Percentiles rank a stretch among this genome's conserved stretches.
These are phyloP conservation scores for Entoloma clypeatum DNA, from an alignment of 1,284 basidiomycete genomes.

Conservation along the genomic window DNA sequence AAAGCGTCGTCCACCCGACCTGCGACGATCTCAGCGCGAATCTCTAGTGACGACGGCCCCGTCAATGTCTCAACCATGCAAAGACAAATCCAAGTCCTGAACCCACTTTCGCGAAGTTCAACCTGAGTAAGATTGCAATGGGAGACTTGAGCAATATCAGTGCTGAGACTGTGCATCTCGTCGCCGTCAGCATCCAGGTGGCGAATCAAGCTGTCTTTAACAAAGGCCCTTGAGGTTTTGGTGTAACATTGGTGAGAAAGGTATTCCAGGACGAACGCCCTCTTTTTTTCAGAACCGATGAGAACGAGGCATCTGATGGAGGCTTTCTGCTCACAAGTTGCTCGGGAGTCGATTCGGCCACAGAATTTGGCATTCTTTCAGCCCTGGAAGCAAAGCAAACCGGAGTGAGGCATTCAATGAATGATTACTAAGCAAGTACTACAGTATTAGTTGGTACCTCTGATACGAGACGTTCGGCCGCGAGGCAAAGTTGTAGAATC, in stretches of 20 bases:
- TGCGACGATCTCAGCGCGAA: slow-evolving; percentile 59
- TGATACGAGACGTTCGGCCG: slow-evolving; percentile 27
- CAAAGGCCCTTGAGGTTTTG: slow-evolving; percentile 68
- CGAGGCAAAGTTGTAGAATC: slow-evolving; percentile 21
- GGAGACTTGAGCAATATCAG: slow-evolving; percentile 23
- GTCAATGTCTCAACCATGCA: not conserved
- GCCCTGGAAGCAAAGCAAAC: slow-evolving; percentile 3
- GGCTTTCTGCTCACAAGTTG: slow-evolving; percentile 28
- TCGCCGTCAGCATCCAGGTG: slow-evolving; percentile 69
- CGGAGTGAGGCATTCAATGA: too few species aligned
- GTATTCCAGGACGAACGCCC: slow-evolving; percentile 77
- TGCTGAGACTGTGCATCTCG: slow-evolving; percentile 40
- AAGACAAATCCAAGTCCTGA: not conserved
- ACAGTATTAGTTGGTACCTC: slow-evolving; percentile 16
- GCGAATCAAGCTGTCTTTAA: slow-evolving; percentile 56
- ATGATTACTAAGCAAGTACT: slow-evolving; percentile 4
- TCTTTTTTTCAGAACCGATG: slow-evolving; percentile 36
- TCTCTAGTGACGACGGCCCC: slow-evolving; percentile 44
- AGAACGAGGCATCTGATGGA: slow-evolving; percentile 1
- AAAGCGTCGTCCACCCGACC: slow-evolving; percentile 71
- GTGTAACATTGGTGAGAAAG: slow-evolving; percentile 72
- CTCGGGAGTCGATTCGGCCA: slow-evolving; percentile 29
- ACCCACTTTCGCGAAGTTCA: slow-evolving; percentile 52
- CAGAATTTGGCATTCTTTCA: slow-evolving; percentile 13
- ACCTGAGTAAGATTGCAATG: slow-evolving; percentile 44